Evolutionary conservation across 139 green algal genomes (phyloP).

Genomic region (Tetraselmis striata): DNA sequence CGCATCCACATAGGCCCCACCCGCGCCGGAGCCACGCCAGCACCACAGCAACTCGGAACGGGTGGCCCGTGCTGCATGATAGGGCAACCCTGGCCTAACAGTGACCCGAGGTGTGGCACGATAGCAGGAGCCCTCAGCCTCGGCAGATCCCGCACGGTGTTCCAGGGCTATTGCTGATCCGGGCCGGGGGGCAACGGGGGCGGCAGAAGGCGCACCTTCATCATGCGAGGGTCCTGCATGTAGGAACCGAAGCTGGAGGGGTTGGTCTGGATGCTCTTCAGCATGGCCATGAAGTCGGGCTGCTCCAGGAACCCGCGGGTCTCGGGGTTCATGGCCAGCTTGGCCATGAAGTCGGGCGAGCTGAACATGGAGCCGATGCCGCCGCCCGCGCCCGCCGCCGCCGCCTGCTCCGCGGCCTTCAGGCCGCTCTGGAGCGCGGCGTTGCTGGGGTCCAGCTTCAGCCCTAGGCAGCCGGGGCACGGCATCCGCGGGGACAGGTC

Average conservation of each 20-base stretch:
- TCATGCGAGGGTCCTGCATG: constrained; percentile 60
- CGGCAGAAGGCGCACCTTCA: constrained; percentile 36
- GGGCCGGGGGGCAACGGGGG: too few species aligned
- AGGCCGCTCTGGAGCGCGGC: constrained; percentile 54
- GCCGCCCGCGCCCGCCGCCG: not conserved
- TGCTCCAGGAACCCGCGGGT: constrained; percentile 69
- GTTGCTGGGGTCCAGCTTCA: constrained; percentile 73
- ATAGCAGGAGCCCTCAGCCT: too few species aligned
- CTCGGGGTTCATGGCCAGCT: constrained; percentile 77
- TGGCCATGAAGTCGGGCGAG: constrained; percentile 63
- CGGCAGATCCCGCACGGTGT: too few species aligned
- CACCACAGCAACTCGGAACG: too few species aligned
- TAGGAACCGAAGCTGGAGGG: constrained; percentile 58
- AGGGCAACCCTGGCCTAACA: too few species aligned
- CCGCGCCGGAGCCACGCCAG: too few species aligned
- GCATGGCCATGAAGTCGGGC: constrained; percentile 86
- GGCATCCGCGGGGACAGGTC: too few species aligned
- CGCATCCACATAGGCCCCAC: too few species aligned
- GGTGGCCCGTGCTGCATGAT: too few species aligned
- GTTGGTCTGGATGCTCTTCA: constrained; percentile 68
- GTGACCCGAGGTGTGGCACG: too few species aligned
- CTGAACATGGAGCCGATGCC: constrained; percentile 32
- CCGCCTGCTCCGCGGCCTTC: constrained; percentile 21
- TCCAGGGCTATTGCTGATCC: too few species aligned
- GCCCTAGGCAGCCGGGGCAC: too few species aligned